Conservation (phyloP, 768 basidiomycete species). For the Mycena maculata region DNA sequence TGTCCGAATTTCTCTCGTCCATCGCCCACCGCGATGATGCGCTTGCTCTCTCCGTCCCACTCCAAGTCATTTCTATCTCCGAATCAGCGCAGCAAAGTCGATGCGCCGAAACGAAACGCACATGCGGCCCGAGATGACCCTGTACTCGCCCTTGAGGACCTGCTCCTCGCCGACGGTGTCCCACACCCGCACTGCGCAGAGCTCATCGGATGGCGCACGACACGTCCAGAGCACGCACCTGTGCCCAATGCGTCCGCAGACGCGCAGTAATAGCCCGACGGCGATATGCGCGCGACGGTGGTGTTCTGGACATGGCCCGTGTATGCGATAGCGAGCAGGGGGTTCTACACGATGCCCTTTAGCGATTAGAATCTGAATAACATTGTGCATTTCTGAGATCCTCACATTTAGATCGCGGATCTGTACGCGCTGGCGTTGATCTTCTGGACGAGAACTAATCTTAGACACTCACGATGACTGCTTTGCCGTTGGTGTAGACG, state of each 20-base stretch:
- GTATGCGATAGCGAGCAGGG: slow-evolving; percentile 71
- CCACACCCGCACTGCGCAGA: slow-evolving; percentile 85
- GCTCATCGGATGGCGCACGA: slow-evolving; percentile 6
- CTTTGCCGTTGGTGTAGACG: slow-evolving; percentile 86
- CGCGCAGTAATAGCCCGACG: slow-evolving; percentile 95
- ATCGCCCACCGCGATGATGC: slow-evolving; percentile 95
- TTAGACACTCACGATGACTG: slow-evolving; percentile 76
- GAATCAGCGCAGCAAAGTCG: background rate
- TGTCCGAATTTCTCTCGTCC: slow-evolving; percentile 90
- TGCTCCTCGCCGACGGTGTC: slow-evolving; percentile 91
- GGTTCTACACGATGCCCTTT: slow-evolving; percentile 61
- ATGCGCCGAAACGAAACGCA: slow-evolving; percentile 53
- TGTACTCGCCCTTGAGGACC: slow-evolving; percentile 83
- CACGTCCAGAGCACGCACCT: slow-evolving; percentile 57
- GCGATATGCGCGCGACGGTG: slow-evolving; percentile 91
- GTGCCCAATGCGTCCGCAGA: slow-evolving; percentile 87
- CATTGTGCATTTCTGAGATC: background rate
- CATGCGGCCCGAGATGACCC: slow-evolving; percentile 79
- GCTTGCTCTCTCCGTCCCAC: slow-evolving; percentile 97
- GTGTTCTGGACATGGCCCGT: slow-evolving; percentile 85
- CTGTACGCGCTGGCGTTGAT: slow-evolving; percentile 49
- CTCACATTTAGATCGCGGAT: slow-evolving; percentile 86
- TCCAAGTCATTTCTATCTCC: slow-evolving; percentile 84
- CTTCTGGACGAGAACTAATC: background rate
- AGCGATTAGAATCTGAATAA: slow-evolving; percentile 12